Evolutionary conservation across 345 rosid genomes (phyloP).

Genomic region (Arabis alpina): DNA sequence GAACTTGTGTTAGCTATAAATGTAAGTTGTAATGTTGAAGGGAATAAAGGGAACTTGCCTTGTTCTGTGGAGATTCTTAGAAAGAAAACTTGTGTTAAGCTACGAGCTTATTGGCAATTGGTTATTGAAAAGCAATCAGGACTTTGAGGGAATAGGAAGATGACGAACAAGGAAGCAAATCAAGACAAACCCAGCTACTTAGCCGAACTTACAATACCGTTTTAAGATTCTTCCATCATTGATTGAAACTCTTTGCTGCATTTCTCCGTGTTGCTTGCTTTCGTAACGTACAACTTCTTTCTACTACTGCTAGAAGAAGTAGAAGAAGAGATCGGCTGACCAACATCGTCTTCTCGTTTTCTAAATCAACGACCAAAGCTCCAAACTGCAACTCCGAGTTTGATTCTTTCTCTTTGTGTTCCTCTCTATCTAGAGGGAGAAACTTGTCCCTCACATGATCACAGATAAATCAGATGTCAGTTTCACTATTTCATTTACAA

Average conservation of each 20-base stretch:
- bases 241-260: background rate
- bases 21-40: too few relatives aligned
- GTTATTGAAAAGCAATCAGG: background rate
- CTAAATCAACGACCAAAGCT: background rate
- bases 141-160: background rate
- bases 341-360: slow-evolving; percentile 1
- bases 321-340: slow-evolving; percentile 27
- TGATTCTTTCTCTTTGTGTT: background rate
- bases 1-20: too few relatives aligned
- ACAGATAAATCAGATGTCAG: background rate
- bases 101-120: background rate
- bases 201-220: background rate
- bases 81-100: background rate
- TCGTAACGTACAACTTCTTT: slow-evolving; percentile 39
- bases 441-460: background rate
- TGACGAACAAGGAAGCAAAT: background rate
- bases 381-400: background rate
- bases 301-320: slow-evolving; percentile 5
- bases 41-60: background rate
- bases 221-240: background rate
- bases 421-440: background rate
- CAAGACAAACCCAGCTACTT: background rate
- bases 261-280: slow-evolving; percentile 36
- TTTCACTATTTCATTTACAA: background rate
- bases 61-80: background rate